Percentiles rank a stretch among this genome's conserved stretches.
These are phyloP conservation scores for Talaromyces liani DNA, from an alignment of 495 filamentous ascomycete species.

Conservation along the genomic window DNA sequence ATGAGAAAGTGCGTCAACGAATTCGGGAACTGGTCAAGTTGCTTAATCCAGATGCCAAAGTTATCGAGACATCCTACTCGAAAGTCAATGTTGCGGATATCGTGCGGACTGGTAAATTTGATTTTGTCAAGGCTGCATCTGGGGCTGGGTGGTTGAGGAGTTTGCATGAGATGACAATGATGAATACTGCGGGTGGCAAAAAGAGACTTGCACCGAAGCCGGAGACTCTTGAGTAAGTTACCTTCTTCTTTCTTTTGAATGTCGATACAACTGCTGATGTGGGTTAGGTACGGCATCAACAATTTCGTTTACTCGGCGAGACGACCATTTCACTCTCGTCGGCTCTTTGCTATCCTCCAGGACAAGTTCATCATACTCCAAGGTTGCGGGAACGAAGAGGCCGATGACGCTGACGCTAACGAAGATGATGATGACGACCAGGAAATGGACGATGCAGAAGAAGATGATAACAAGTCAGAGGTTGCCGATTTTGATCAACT, in stretches of 20 bases:
- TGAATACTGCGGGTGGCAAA: conserved; percentile 29
- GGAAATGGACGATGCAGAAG: conserved; percentile 24
- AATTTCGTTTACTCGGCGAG: conserved; percentile 49
- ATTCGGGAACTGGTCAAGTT: conserved; percentile 37
- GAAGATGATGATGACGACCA: conserved; percentile 31
- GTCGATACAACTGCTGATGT: background rate
- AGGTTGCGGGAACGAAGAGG: conserved; percentile 31
- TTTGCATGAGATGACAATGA: conserved; percentile 43
- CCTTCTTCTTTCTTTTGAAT: background rate
- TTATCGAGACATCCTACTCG: conserved; percentile 37
- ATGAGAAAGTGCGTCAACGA: conserved; percentile 25
- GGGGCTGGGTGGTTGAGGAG: conserved; percentile 42
- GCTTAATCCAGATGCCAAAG: conserved; percentile 44
- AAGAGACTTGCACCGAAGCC: conserved; percentile 42
- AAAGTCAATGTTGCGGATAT: conserved; percentile 43
- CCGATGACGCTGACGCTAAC: conserved; percentile 11
- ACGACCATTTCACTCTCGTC: conserved; percentile 44
- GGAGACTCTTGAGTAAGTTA: conserved; percentile 47
- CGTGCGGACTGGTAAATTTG: conserved; percentile 40
- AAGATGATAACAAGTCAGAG: conserved; percentile 15
- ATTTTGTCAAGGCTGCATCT: conserved; percentile 35
- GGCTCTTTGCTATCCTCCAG: conserved; percentile 41
- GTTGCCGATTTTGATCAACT: conserved; percentile 30
- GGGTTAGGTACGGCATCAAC: conserved; percentile 41
- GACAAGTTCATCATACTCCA: conserved; percentile 49